These are phyloP conservation scores for Solanum bulbocastanum DNA, from an alignment of 257 asterid species.

Conservation along the genomic window DNA sequence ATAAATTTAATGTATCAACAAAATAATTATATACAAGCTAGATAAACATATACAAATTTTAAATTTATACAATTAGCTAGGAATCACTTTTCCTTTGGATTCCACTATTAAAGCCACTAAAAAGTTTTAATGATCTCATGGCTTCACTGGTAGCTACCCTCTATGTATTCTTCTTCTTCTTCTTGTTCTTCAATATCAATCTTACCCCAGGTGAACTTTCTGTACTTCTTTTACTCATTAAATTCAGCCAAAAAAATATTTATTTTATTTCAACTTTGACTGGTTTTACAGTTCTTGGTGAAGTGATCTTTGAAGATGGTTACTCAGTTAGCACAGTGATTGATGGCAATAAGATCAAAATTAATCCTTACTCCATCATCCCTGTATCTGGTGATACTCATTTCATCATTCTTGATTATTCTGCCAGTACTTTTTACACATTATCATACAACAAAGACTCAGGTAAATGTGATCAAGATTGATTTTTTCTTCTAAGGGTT, in stretches of 20 bases:
- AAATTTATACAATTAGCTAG: no score
- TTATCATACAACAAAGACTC: constrained; percentile 26
- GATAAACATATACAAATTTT: no score
- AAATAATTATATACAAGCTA: no score
- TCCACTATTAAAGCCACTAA: background rate
- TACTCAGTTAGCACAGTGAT: constrained; percentile 67
- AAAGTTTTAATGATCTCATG: background rate
- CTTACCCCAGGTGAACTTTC: constrained; percentile 25
- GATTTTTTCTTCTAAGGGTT: background rate
- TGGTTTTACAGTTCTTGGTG: constrained; percentile 20
- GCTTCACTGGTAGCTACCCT: background rate
- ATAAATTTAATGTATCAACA: no score
- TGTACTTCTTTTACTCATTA: background rate
- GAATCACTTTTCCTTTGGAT: background rate
- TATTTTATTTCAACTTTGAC: background rate
- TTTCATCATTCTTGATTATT: constrained; percentile 61
- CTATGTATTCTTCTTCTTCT: constrained; percentile 8
- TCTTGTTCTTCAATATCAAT: constrained; percentile 11
- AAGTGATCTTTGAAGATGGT: constrained; percentile 55
- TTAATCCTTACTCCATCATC: constrained; percentile 46
- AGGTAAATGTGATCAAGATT: constrained; percentile 12
- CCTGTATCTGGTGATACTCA: constrained; percentile 43
- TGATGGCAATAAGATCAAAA: constrained; percentile 51
- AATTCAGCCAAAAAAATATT: background rate
- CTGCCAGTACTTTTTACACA: constrained; percentile 52